These are phyloP conservation scores for Colletotrichum lentis DNA, from an alignment of 2,329 filamentous ascomycete species.

Conservation along the genomic window DNA sequence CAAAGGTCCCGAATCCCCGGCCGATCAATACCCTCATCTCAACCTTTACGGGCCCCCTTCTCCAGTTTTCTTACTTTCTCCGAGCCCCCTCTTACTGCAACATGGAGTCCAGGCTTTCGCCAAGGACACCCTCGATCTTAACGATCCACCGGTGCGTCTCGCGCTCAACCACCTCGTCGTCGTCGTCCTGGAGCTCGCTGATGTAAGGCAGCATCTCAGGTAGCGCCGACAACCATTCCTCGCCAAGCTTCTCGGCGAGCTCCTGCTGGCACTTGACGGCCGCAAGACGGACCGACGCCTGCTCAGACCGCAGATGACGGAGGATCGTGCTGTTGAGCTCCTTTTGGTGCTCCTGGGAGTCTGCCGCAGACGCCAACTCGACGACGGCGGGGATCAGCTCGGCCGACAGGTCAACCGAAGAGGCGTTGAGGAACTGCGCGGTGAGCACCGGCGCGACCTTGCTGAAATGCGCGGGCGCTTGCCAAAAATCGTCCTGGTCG, in stretches of 20 bases:
- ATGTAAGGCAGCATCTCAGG: conserved; percentile 98
- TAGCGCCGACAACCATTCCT: conserved; percentile 91
- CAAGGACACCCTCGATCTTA: conserved; percentile 86
- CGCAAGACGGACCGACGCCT: conserved; percentile 76
- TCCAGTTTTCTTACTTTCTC: background rate
- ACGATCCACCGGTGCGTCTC: conserved; percentile 91
- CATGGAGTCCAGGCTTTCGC: conserved; percentile 92
- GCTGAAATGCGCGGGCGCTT: conserved; percentile 85
- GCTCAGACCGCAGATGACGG: conserved; percentile 77
- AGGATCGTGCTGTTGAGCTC: conserved; percentile 82
- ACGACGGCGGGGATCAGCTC: conserved; percentile 78
- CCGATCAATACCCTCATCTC: background rate
- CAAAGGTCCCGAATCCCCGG: background rate
- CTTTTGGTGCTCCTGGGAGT: conserved; percentile 90
- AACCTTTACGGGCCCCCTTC: background rate
- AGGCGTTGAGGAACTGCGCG: conserved; percentile 66
- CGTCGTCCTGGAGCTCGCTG: conserved; percentile 94
- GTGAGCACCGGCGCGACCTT: conserved; percentile 75
- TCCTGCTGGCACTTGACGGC: conserved; percentile 83
- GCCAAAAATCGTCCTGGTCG: conserved; percentile 96
- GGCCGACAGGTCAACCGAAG: conserved; percentile 52
- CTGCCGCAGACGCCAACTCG: conserved; percentile 80
- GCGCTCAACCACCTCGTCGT: conserved; percentile 90
- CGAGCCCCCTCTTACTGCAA: conserved; percentile 69
- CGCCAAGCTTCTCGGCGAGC: conserved; percentile 81